Percentiles rank a stretch among this genome's conserved stretches.
Evolutionary conservation across 176 grass and related monocot species (phyloP).

Genomic region (Themeda triandra): DNA sequence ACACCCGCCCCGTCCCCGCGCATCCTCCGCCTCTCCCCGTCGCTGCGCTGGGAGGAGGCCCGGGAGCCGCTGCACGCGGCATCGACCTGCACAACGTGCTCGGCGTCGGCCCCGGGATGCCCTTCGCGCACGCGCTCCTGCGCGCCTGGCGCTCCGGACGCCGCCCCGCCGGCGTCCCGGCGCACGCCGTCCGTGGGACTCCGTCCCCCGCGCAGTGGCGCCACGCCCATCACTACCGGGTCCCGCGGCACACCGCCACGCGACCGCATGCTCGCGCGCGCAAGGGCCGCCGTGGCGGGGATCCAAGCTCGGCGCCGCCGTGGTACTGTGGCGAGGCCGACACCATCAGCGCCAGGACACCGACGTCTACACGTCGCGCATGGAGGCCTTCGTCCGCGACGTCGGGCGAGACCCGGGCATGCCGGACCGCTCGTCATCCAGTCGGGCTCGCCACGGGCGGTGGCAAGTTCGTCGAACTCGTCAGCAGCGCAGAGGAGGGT

Average conservation of each 20-base stretch:
- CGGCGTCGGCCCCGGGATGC: slow-evolving; percentile 57
- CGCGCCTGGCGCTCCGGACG: not conserved
- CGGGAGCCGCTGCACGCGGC: slow-evolving; percentile 69
- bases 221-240: slow-evolving; percentile 55
- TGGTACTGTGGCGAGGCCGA: slow-evolving; percentile 79
- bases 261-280: slow-evolving; percentile 27
- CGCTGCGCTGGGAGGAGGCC: slow-evolving; percentile 53
- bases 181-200: not conserved
- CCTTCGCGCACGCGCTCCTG: slow-evolving; percentile 47
- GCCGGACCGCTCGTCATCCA: not conserved
- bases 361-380: not conserved
- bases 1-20: slow-evolving; percentile 29
- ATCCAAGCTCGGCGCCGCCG: slow-evolving; percentile 28
- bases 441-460: slow-evolving; percentile 78
- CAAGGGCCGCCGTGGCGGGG: not conserved
- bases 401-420: too few relatives aligned
- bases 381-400: slow-evolving; percentile 40
- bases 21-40: slow-evolving; percentile 42
- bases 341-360: slow-evolving; percentile 42
- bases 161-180: not conserved
- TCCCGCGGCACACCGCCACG: slow-evolving; percentile 33
- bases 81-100: slow-evolving; percentile 49
- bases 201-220: slow-evolving; percentile 63
- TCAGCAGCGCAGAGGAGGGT: slow-evolving; percentile 60
- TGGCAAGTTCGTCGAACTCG: slow-evolving; percentile 54